Evolutionary conservation across 805 yeast genomes (phyloP), one percentile per base, ranked within the genome.

Genomic region (Spathaspora arborariae): DNA sequence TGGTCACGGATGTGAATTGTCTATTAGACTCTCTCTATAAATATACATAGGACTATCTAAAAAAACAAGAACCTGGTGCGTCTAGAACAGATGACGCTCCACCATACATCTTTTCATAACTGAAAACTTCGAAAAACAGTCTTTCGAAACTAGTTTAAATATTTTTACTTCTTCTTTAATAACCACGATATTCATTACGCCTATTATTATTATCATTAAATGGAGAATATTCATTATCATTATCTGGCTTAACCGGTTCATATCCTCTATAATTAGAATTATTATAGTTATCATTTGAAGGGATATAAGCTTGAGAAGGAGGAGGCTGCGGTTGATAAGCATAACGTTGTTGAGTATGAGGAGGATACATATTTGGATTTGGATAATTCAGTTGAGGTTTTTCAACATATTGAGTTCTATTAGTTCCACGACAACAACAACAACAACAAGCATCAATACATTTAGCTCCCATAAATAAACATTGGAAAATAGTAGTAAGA

Each of bases 381-480:
- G 54, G 48, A 35, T 45, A 45, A 24, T 19, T 19, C 16, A 19
- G 48, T 20, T 42, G 49, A n/a, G 54, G 60, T 44, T 56, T 52
- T 40, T 47, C 52, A 24, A 53, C 51, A 11, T 53, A 51, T 41
- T 18, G 38, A 30, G 41, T 24, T 24, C 20, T 44, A 18, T 50
- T 50, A n/a, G 51, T 38, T 9, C 62, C 18, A 19, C 70, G 44
- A 55, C 74, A 64, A 74, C 71, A 82, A 74, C 62, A 81, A 59
- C 60, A 82, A 70, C 57, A 75, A 63, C 52, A 67, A 50, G 56
- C 80, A 55, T 52, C 84, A 66, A 51, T 64, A 46, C 73, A 69
- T 4, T 61, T 47, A 20, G 62, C 67, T 2, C 79, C 82, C 56
- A 87, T 84, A 53, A 80, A 79, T 27, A 76, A 50, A 54, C 87